These are phyloP conservation scores for Colletotrichum simmondsii DNA, from an alignment of 2,329 filamentous ascomycete genomes.

Conservation along the genomic window DNA sequence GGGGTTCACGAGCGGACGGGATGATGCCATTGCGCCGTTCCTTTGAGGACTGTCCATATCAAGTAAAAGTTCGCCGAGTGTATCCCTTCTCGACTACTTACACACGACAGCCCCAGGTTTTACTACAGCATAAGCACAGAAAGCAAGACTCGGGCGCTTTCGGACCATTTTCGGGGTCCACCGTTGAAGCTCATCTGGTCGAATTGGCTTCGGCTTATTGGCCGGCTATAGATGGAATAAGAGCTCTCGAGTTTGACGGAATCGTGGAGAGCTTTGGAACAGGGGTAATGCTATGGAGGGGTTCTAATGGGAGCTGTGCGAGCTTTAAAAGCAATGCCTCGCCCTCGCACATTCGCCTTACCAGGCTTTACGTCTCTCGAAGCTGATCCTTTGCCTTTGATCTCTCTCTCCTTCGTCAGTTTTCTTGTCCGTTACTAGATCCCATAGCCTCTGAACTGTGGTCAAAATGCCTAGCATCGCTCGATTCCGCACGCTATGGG, in stretches of 20 bases:
- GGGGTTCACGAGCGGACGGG: not conserved
- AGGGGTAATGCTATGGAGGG: not conserved
- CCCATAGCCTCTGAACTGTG: too few species aligned
- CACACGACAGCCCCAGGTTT: not conserved
- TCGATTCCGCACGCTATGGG: constrained; percentile 32
- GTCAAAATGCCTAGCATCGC: constrained; percentile 10
- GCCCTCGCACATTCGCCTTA: too few species aligned
- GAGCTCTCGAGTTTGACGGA: not conserved
- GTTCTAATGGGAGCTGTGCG: not conserved
- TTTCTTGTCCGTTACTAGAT: not conserved
- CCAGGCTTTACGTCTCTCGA: not conserved
- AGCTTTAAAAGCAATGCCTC: not conserved
- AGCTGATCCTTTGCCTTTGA: not conserved
- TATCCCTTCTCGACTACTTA: not conserved
- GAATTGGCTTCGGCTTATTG: not conserved
- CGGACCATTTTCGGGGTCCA: constrained; percentile 19
- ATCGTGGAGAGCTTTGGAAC: not conserved
- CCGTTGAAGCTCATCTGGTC: not conserved
- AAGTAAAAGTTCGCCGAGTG: constrained; percentile 6
- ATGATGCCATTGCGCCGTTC: constrained; percentile 20
- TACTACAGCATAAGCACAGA: not conserved
- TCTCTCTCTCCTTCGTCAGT: not conserved
- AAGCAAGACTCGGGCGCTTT: not conserved
- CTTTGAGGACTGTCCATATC: not conserved
- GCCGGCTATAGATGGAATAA: constrained; percentile 15